phyloP scores from a whole-genome alignment of 2,329 filamentous ascomycete genomes.

The Colletotrichum chrysophilum region DNA sequence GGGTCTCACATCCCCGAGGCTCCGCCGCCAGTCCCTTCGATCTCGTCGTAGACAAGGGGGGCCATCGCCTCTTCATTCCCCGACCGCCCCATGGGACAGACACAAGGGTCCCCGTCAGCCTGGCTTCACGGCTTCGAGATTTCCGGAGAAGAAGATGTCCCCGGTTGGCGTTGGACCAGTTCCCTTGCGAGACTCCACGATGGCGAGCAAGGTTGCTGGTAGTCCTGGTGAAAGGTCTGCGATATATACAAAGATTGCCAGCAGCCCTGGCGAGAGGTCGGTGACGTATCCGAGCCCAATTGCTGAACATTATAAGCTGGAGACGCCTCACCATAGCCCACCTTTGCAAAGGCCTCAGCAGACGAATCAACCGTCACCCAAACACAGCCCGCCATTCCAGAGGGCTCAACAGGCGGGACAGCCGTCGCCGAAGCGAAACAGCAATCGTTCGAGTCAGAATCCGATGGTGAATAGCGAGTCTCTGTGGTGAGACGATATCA shows the following conservation, averaged over 20 bases:
- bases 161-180: slow-evolving; percentile 10
- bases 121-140: slow-evolving; percentile 9
- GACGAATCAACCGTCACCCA: neutral
- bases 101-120: slow-evolving; percentile 17
- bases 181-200: slow-evolving; percentile 13
- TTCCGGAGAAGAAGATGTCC: slow-evolving; percentile 16
- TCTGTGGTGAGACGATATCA: neutral
- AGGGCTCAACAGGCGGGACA: neutral
- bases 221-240: slow-evolving; percentile 12
- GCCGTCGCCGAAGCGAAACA: neutral
- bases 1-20: slow-evolving; percentile 40
- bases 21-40: slow-evolving; percentile 1
- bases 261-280: slow-evolving; percentile 8
- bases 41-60: neutral
- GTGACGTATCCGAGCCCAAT: slow-evolving; percentile 17
- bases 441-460: slow-evolving; percentile 1
- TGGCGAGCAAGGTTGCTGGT: slow-evolving; percentile 17
- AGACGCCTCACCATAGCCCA: neutral
- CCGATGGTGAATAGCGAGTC: slow-evolving; percentile 19
- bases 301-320: slow-evolving; percentile 3
- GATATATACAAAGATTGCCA: neutral
- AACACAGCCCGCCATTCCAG: slow-evolving; percentile 8
- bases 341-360: slow-evolving; percentile 5
- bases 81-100: slow-evolving; percentile 9
- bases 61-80: slow-evolving; percentile 17